Evolutionary conservation across 208 protist species (phyloP).

Genomic region (Kentomonas sorsogonicus): DNA sequence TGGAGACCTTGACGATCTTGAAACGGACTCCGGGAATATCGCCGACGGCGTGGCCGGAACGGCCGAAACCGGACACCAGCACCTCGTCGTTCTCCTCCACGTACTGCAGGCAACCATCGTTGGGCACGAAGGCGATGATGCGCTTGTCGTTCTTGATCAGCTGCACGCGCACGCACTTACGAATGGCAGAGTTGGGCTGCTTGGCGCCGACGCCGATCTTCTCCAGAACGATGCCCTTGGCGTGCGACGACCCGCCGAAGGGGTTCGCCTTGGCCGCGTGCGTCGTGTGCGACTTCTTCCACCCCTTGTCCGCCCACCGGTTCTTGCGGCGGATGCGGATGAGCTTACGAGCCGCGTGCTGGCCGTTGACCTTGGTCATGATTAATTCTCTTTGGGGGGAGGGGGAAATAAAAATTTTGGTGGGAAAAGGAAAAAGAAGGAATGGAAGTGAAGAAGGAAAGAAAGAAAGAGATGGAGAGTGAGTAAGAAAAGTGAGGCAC

Average conservation of each 20-base stretch:
- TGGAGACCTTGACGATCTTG: constrained; percentile 99
- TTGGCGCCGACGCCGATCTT: constrained; percentile 99
- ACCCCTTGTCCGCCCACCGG: constrained; percentile 97
- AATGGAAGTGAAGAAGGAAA: too few relatives aligned
- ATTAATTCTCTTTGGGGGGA: too few relatives aligned
- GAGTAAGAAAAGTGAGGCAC: too few relatives aligned
- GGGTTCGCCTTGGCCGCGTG: constrained; percentile 96
- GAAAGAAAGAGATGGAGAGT: too few relatives aligned
- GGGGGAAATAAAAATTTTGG: too few relatives aligned
- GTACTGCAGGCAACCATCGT: constrained; percentile 99
- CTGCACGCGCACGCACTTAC: constrained; percentile 99
- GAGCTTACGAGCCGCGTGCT: constrained; percentile 97
- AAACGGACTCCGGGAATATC: constrained; percentile 99
- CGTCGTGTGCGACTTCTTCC: constrained; percentile 97
- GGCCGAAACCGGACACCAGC: constrained; percentile 98
- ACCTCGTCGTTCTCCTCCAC: constrained; percentile 99
- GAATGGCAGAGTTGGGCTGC: constrained; percentile 99
- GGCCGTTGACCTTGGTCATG: constrained; percentile 96
- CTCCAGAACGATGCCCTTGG: constrained; percentile 99
- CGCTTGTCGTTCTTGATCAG: constrained; percentile 99
- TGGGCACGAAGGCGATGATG: constrained; percentile 99
- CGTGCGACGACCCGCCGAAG: constrained; percentile 97
- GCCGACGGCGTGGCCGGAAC: constrained; percentile 98
- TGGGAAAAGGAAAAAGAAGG: too few relatives aligned
- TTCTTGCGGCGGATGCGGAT: constrained; percentile 87